Evolutionary conservation across 225 moss, liverwort and hornwort species (phyloP), one percentile per base, ranked within the genome.

Genomic region (Takakia lepidozioides): DNA sequence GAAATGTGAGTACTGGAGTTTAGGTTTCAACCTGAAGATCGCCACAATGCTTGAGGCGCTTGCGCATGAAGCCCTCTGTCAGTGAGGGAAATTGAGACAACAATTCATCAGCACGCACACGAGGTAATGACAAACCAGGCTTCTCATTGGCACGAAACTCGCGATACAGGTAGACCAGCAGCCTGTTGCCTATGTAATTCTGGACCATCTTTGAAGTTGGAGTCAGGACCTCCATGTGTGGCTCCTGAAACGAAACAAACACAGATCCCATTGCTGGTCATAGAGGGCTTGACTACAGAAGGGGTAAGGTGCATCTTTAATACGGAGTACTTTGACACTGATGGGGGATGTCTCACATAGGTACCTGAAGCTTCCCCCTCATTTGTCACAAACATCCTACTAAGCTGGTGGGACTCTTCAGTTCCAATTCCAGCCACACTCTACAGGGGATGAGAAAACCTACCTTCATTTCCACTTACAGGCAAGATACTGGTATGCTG

Each of bases 61-160:
- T 98, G 24, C 98, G 84, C 58, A 91, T 83, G 43, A 85, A 91
- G 20, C 91, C 87, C 58, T 98, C 98, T 10, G 82, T 83, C 16
- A 98, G 75, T 24, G 87, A 78, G 30, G 98, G 83, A 35, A 98
- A 98, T 59, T 98, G 98, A 19, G 98, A 87, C 3, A 41, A 66
- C 30, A 98, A 64, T 51, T 98, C 90, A 56, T 98, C 98, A 15
- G 80, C 90, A 51, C 82, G 80, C 10, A 98, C 71, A 52, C 83
- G 78, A 32, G 91, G 73, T 19, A 65, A 46, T 24, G 78, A 67
- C n/a, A 60, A 56, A 54, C 85, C 67, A 54, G 98, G 98, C 72
- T 98, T 98, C 47, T 91, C 87, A 65, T 87, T 98, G 69, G 83
- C 85, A 53, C 91, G 87, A 70, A 91, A 98, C 28, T 98, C 98